Evolutionary conservation across 768 basidiomycete species (phyloP).

Genomic region (Russula virescens): DNA sequence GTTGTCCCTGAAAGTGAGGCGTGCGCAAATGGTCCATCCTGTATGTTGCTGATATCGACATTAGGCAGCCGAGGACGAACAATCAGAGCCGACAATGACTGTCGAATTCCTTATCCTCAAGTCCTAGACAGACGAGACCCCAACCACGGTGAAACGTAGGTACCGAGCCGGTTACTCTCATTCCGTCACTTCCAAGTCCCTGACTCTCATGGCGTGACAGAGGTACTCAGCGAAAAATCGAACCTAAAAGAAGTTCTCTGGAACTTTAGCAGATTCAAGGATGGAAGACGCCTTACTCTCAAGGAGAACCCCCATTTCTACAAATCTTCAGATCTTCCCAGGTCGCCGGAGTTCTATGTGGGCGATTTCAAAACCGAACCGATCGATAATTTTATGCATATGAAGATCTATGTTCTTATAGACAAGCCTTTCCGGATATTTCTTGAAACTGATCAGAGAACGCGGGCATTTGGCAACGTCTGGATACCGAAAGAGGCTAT

Average conservation of each 20-base stretch:
- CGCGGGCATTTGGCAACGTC: not conserved
- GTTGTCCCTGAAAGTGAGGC: not conserved
- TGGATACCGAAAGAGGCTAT: not conserved
- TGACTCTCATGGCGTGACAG: not conserved
- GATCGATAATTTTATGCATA: not conserved
- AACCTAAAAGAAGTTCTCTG: not conserved
- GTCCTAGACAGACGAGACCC: not conserved
- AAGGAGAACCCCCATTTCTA: conserved; percentile 17
- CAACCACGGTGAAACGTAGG: conserved; percentile 2
- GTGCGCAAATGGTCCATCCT: not conserved
- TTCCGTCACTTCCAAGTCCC: not conserved
- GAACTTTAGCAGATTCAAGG: conserved; percentile 8
- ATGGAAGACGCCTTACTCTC: not conserved
- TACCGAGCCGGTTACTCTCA: not conserved
- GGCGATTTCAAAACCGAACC: not conserved
- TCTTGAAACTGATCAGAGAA: not conserved
- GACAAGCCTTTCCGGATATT: conserved; percentile 5
- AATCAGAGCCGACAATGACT: not conserved
- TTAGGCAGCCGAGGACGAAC: not conserved
- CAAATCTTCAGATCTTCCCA: not conserved
- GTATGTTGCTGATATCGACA: not conserved
- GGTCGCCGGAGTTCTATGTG: not conserved
- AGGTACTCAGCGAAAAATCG: not conserved
- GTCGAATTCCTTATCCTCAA: not conserved
- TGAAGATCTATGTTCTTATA: not conserved